Evolutionary conservation across 495 filamentous ascomycete genomes (phyloP), one percentile per base, ranked within the genome.

Genomic region (Lasiosphaeriaceae sp.): DNA sequence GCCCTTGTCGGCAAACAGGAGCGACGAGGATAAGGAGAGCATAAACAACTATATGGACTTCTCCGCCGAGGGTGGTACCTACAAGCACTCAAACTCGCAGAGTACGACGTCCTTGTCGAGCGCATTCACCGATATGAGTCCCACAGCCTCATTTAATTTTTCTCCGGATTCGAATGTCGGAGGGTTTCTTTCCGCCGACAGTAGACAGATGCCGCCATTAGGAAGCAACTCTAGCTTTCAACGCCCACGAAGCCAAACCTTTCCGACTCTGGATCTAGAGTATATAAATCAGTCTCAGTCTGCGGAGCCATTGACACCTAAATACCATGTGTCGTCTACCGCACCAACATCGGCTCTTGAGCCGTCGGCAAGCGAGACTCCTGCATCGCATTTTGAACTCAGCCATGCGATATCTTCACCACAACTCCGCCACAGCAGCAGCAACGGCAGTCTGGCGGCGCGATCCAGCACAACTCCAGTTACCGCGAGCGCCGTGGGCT

Each of bases 231-330:
- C 77, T 58, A 78, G 79, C 54, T 86, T 85, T 62, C 83, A 88
- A 59, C 83, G 92, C 34, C 92, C 90, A 23, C 84, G 94, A 67
- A 95, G 92, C 71, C 92, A 96, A 71, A 97, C 94, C 0, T 94
- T 96, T 52, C 92, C 94, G 23, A 81, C 85, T 24, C 71, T 88
- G 51, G 88, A 94, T 61, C 80, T 89, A 5, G 84, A 83, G 47
- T 86, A 89, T 64, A 82, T 90, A 63, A 83, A 87, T 43, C 80
- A 84, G 52, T 71, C 84, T 20, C 77, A 85, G 48, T 71, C 77
- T 2, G 77, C 80, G 12, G 88, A 91, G 39, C 79, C 85, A 9
- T 63, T 86, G 34, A 85, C 82, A 19, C 82, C 85, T 8, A 91
- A 90, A 71, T 82, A 81, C 39, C 77, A 81, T 58, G 72, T 77